Base-by-base conservation (phyloP, 2,329 filamentous ascomycete species). In the Talaromyces piceae region DNA sequence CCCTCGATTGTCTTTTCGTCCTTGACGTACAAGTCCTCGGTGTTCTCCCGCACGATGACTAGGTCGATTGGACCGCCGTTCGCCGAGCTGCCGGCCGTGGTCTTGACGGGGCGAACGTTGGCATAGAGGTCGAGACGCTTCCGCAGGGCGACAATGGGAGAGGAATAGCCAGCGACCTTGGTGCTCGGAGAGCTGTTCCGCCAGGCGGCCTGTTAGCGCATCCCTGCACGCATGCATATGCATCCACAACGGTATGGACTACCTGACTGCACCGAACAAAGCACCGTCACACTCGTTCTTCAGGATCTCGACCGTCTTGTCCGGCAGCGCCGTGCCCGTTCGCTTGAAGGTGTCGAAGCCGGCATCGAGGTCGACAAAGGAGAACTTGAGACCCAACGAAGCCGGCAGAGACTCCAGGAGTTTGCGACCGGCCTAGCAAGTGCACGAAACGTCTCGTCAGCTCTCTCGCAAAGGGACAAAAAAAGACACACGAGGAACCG, bases 31-130 rank as follows among this genome's bases (percentile, higher is more conserved):
- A 98, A 80, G 69, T 98, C 93, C 76, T 98, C 93, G 27, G 93
- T 98, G 77, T 98, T 98, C 74, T 98, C 93, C 58, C 93, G 88
- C 50, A 97, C 93, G 63, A 97, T 98, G 64, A 98, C 93, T 70
- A 98, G 86, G 74, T 98, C 93, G 65, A 96, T 90, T 57, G 87
- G 86, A 63, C 71, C 68, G 51, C 66, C 62, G 6, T 47, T 54
- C 27, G 65, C 67, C 56, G 67, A 65, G 44, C 62, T 66, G 25
- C 69, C 70, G 50, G 81, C 79, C 28, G 82, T 86, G 43, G 86
- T 87, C 77, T 96, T 96, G 69, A 97, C 93, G 49, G 91, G 91
- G 31, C 93, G 87, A 47, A 98, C 91, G 69, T 98, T 98, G 75
- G 93, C 93, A 73, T 95, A 98, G 52, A 98, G 84, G 70, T 93